Conservation (phyloP, 1,284 basidiomycete genomes). For the Xerocomus cyaneibrunnescens region DNA sequence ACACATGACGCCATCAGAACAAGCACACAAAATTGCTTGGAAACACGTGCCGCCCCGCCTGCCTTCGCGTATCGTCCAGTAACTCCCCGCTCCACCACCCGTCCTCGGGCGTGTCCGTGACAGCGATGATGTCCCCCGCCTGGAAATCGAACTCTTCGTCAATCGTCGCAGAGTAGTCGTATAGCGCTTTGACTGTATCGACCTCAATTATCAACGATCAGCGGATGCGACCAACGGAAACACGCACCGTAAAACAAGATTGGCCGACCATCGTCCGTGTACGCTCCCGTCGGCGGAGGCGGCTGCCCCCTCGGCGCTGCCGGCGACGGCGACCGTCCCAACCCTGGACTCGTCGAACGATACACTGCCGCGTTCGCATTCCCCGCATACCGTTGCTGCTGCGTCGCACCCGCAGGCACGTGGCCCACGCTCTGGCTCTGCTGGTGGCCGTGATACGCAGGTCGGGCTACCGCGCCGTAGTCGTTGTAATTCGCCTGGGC, state of each 20-base stretch:
- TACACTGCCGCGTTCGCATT: constrained; percentile 10
- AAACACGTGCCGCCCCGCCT: constrained; percentile 82
- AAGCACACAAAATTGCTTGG: constrained; percentile 65
- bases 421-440: constrained; percentile 14
- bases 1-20: neutral
- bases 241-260: constrained; percentile 80
- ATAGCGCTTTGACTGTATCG: constrained; percentile 74
- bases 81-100: constrained; percentile 93
- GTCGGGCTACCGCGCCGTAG: constrained; percentile 9
- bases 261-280: constrained; percentile 74
- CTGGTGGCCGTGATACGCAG: constrained; percentile 8
- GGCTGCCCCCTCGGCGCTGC: constrained; percentile 26
- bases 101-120: constrained; percentile 88
- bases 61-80: constrained; percentile 80
- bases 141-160: constrained; percentile 93
- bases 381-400: constrained; percentile 12
- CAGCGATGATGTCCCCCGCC: constrained; percentile 88
- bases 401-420: neutral
- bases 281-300: constrained; percentile 60
- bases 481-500: constrained; percentile 6
- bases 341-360: constrained; percentile 23
- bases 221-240: neutral
- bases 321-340: constrained; percentile 32
- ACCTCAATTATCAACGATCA: too few species aligned
- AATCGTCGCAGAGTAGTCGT: constrained; percentile 87